Evolutionary conservation across 2,329 filamentous ascomycete species (phyloP).

Genomic region (Eutypa lata): DNA sequence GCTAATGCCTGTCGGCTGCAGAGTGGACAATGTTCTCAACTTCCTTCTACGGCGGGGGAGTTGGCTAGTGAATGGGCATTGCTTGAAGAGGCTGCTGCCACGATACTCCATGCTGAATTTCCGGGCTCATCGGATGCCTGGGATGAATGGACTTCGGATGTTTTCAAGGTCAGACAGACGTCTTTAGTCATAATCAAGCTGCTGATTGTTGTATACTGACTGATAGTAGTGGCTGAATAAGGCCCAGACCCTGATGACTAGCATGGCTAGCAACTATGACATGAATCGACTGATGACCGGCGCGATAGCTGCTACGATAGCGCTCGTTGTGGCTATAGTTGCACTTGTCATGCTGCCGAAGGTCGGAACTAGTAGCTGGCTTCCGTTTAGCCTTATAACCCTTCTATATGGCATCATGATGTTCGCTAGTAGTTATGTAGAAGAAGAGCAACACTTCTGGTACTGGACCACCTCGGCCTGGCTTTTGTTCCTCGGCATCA

Average conservation of each 20-base stretch:
- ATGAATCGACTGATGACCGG: conserved; percentile 57
- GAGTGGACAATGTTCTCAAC: conserved; percentile 27
- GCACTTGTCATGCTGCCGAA: conserved; percentile 38
- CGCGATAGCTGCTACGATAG: conserved; percentile 32
- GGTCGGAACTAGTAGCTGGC: conserved; percentile 24
- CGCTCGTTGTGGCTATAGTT: conserved; percentile 29
- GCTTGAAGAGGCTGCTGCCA: conserved; percentile 24
- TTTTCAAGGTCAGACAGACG: conserved; percentile 35
- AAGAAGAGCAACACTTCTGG: conserved; percentile 99
- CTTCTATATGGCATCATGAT: conserved; percentile 79
- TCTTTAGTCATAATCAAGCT: neutral
- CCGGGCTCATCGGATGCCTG: conserved; percentile 4
- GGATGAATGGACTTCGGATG: conserved; percentile 39
- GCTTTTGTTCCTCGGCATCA: conserved; percentile 53
- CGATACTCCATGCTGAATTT: conserved; percentile 1
- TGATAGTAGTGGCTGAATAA: conserved; percentile 58
- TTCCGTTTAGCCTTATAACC: conserved; percentile 49
- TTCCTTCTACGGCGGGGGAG: conserved; percentile 47
- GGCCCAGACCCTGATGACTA: conserved; percentile 79
- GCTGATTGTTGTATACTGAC: conserved; percentile 5
- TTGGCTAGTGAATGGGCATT: conserved; percentile 69
- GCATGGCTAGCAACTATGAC: conserved; percentile 90
- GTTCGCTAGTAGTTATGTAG: conserved; percentile 97
- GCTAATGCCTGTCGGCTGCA: conserved; percentile 34
- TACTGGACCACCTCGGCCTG: conserved; percentile 82